phyloP scores from a whole-genome alignment of 78 protist genomes.

The Mastigamoeba balamuthi region DNA sequence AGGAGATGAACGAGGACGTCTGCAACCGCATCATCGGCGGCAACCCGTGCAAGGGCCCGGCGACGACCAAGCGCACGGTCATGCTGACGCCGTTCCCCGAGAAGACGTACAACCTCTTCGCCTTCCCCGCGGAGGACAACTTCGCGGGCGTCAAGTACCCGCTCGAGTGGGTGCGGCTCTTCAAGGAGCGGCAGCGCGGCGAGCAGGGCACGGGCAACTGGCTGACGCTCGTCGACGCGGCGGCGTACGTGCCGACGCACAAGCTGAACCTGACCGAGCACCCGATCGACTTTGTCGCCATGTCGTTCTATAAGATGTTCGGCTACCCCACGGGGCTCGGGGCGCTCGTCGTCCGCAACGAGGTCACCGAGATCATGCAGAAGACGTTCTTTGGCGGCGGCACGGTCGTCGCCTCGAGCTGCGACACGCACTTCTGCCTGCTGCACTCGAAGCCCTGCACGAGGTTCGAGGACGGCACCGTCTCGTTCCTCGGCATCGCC shows the following conservation, averaged over 20 bases:
- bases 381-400: slow-evolving; percentile 73
- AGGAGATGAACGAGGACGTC: neutral
- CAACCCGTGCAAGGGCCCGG: neutral
- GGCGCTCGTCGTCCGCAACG: slow-evolving; percentile 54
- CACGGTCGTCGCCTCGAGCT: slow-evolving; percentile 43
- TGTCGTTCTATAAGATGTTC: slow-evolving; percentile 88
- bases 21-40: neutral
- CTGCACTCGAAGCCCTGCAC: neutral
- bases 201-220: neutral
- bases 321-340: slow-evolving; percentile 93
- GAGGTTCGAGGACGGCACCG: slow-evolving; percentile 46
- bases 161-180: slow-evolving; percentile 7
- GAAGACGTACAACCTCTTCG: slow-evolving; percentile 9
- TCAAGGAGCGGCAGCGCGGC: neutral
- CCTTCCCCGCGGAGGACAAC: slow-evolving; percentile 47
- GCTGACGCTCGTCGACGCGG: slow-evolving; percentile 45
- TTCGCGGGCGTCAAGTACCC: slow-evolving; percentile 34
- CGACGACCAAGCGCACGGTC: neutral
- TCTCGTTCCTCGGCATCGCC: slow-evolving; percentile 5
- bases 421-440: slow-evolving; percentile 18
- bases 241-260: slow-evolving; percentile 47
- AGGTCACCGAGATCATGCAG: neutral
- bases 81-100: neutral
- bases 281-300: slow-evolving; percentile 56
- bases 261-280: slow-evolving; percentile 29